Evolutionary conservation across 345 rosid species (phyloP), one percentile per base, ranked within the genome.

Genomic region (Garcia nutans): DNA sequence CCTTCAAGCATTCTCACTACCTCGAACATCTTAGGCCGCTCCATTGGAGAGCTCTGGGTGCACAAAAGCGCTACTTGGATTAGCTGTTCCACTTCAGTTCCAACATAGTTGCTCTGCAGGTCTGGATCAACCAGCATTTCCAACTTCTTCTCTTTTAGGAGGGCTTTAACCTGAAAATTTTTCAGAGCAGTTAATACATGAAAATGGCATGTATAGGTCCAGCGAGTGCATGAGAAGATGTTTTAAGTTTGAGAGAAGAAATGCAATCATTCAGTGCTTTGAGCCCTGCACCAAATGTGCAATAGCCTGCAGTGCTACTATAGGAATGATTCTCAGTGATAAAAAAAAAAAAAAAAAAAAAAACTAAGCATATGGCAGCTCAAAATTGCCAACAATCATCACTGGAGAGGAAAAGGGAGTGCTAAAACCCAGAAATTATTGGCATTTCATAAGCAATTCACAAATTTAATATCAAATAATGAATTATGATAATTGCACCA

Each of bases 1-100:
- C 82, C 78, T 63, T 79, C 82, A n/a, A 79, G 82, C 82, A 79
- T 79, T 63, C 82, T 79, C 71, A 79, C 78, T 52, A 74, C 82
- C 28, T 79, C 82, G 2, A 78, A 70, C 82, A 79, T 79, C 82
- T 79, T 79, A 63, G 82, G 82, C 59, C 82, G 78, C 22, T 79
- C 82, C 75, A 74, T 79, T 0, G 78, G 82, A 28, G 82, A 79
- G 75, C 82, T 54, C 63, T 79, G 82, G 7, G 82, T 79, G 70
- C 82, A 79, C 0, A 79, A 78, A 49, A 79, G 44, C 3, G 82
- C 82, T 13, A 79, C 82, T 68, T 79, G 82, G 57, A 79, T 79
- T 56, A 79, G 72, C 47, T 79, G 82, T 52, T 79, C 82, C n/a
- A 74, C 82, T 47, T 79, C 78, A 26, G 82, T 58, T 23, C 74